phyloP scores from a whole-genome alignment of 1,139 yeast genomes.

The Maudiozyma humilis region DNA sequence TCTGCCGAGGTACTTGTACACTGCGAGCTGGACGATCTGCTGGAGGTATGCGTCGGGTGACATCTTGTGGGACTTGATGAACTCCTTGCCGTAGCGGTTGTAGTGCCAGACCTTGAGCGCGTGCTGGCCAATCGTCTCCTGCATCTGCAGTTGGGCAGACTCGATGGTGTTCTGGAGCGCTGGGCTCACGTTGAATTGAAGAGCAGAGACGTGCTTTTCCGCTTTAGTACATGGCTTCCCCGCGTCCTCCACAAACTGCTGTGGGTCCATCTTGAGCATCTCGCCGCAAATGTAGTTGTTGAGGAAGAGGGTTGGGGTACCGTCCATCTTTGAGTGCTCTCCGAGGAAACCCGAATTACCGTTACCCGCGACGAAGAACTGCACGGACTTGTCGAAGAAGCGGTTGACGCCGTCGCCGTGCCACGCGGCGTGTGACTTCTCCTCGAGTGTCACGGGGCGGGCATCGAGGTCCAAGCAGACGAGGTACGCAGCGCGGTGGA shows the following conservation, averaged over 20 bases:
- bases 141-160: conserved; percentile 49
- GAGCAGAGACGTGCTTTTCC: no score
- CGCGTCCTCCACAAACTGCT: conserved; percentile 32
- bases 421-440: conserved; percentile 84
- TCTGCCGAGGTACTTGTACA: conserved; percentile 72
- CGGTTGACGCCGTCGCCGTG: conserved; percentile 91
- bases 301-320: conserved; percentile 87
- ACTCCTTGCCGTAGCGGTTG: conserved; percentile 62
- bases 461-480: conserved; percentile 63
- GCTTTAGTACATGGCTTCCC: conserved; percentile 11
- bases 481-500: conserved; percentile 73
- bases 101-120: conserved; percentile 63
- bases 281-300: conserved; percentile 67
- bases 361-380: conserved; percentile 72
- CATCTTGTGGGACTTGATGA: conserved; percentile 58
- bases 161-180: conserved; percentile 45
- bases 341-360: conserved; percentile 91
- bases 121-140: conserved; percentile 43
- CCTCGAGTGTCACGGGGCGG: conserved; percentile 70
- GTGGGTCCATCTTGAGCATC: conserved; percentile 41
- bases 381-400: conserved; percentile 86
- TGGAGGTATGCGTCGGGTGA: conserved; percentile 77
- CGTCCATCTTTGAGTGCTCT: conserved; percentile 97
- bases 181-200: conserved; percentile 49
- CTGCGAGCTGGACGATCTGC: conserved; percentile 67